Conservation (phyloP, 495 filamentous ascomycete species). For the Parmelia sp. region DNA sequence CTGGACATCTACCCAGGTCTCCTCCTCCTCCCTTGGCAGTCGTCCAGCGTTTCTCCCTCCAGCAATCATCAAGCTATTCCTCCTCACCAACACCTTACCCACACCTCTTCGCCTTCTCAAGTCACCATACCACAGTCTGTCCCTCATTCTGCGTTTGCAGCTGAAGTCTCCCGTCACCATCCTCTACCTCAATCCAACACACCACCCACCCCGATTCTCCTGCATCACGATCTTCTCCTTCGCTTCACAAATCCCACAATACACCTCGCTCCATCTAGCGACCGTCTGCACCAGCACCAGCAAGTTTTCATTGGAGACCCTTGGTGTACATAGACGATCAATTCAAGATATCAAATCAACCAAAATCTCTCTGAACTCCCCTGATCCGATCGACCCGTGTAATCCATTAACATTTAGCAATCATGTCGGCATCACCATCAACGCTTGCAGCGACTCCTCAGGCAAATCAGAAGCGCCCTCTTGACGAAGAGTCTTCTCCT, state of each 20-base stretch:
- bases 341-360: slow-evolving; percentile 42
- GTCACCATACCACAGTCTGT: slow-evolving; percentile 17
- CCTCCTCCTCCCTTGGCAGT: slow-evolving; percentile 18
- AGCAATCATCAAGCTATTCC: slow-evolving; percentile 6
- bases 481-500: slow-evolving; percentile 93
- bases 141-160: slow-evolving; percentile 19
- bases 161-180: slow-evolving; percentile 19
- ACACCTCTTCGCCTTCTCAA: slow-evolving; percentile 24
- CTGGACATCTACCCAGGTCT: slow-evolving; percentile 12
- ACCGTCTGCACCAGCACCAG: slow-evolving; percentile 52
- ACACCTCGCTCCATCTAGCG: slow-evolving; percentile 23
- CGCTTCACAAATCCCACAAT: slow-evolving; percentile 24
- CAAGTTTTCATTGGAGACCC: slow-evolving; percentile 84
- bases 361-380: slow-evolving; percentile 32
- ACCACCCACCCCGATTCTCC: slow-evolving; percentile 26
- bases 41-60: slow-evolving; percentile 17
- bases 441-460: slow-evolving; percentile 45
- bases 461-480: slow-evolving; percentile 76
- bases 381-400: slow-evolving; percentile 19
- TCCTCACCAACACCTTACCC: slow-evolving; percentile 19
- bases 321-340: slow-evolving; percentile 84
- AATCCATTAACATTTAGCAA: slow-evolving; percentile 27
- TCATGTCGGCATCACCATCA: slow-evolving; percentile 57
- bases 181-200: slow-evolving; percentile 19
- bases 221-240: slow-evolving; percentile 31